These are phyloP conservation scores for Boletus eberwhitei DNA, from an alignment of 768 basidiomycete species.

Conservation along the genomic window DNA sequence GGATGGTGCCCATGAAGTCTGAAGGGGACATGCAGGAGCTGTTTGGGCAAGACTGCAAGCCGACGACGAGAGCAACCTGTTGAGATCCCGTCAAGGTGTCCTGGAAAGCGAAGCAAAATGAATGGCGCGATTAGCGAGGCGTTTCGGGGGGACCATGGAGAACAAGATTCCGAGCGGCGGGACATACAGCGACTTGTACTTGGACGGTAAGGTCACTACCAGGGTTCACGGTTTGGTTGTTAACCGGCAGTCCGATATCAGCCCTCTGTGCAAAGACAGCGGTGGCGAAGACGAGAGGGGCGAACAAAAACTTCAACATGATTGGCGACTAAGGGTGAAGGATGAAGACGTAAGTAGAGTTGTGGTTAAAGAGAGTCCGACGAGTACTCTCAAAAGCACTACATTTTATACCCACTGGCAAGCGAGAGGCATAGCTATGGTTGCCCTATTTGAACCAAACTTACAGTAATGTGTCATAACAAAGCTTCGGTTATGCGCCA, in stretches of 20 bases:
- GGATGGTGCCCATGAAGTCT: constrained; percentile 38
- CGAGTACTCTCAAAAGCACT: not conserved
- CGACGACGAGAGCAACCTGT: constrained; percentile 48
- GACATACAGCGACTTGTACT: constrained; percentile 46
- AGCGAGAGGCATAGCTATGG: not conserved
- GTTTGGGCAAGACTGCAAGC: constrained; percentile 37
- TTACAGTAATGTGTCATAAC: no score
- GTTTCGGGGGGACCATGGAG: not conserved
- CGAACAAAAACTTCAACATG: constrained; percentile 18
- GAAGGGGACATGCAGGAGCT: constrained; percentile 24
- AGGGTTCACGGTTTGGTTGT: constrained; percentile 28
- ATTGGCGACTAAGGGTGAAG: not conserved
- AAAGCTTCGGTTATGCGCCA: not conserved
- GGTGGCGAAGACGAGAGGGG: constrained; percentile 29
- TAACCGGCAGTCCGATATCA: constrained; percentile 38
- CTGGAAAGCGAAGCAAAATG: constrained; percentile 17
- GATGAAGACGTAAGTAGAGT: not conserved
- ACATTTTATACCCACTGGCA: constrained; percentile 6
- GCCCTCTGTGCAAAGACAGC: constrained; percentile 42
- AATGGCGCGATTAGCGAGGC: not conserved
- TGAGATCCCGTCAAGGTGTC: constrained; percentile 35
- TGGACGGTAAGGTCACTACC: constrained; percentile 43
- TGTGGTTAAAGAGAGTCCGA: not conserved
- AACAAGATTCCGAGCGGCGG: not conserved
- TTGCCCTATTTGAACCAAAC: not conserved